Conservation (phyloP, 495 filamentous ascomycete genomes). For the Sordaria brevicollis region DNA sequence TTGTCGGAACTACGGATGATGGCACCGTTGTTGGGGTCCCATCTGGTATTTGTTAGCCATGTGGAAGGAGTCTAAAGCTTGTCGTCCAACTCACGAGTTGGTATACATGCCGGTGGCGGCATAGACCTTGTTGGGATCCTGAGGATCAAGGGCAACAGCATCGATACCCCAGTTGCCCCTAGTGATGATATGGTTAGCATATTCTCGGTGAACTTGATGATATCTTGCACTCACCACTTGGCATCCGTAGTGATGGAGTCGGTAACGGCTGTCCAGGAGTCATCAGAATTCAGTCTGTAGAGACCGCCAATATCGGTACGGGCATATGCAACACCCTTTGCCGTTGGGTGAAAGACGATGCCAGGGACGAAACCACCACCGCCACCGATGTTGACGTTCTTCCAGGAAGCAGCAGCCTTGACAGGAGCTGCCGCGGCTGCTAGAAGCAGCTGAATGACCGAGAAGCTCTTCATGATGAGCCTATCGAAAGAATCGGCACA, state of each 20-base stretch:
- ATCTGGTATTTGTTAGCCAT: conserved; percentile 11
- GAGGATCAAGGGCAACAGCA: conserved; percentile 46
- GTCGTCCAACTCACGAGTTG: conserved; percentile 17
- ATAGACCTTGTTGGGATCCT: conserved; percentile 44
- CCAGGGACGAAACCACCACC: conserved; percentile 53
- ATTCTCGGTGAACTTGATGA: neutral
- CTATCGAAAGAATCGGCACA: neutral
- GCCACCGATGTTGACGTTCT: conserved; percentile 39
- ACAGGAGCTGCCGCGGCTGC: conserved; percentile 16
- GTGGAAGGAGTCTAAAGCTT: neutral
- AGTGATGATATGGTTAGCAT: conserved; percentile 13
- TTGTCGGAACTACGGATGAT: conserved; percentile 41
- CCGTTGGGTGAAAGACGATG: conserved; percentile 48
- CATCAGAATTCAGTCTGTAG: conserved; percentile 43
- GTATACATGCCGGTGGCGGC: conserved; percentile 50
- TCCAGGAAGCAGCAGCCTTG: conserved; percentile 31
- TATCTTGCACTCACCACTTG: conserved; percentile 28
- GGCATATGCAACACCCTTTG: conserved; percentile 48
- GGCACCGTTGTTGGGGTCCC: conserved; percentile 46
- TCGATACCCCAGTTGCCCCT: conserved; percentile 46
- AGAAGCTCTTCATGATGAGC: conserved; percentile 21
- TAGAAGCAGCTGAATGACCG: conserved; percentile 24
- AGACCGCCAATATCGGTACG: conserved; percentile 54
- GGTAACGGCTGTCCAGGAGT: conserved; percentile 48
- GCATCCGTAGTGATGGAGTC: conserved; percentile 39